Evolutionary conservation across 495 filamentous ascomycete genomes (phyloP).

Genomic region (Halenospora varia): DNA sequence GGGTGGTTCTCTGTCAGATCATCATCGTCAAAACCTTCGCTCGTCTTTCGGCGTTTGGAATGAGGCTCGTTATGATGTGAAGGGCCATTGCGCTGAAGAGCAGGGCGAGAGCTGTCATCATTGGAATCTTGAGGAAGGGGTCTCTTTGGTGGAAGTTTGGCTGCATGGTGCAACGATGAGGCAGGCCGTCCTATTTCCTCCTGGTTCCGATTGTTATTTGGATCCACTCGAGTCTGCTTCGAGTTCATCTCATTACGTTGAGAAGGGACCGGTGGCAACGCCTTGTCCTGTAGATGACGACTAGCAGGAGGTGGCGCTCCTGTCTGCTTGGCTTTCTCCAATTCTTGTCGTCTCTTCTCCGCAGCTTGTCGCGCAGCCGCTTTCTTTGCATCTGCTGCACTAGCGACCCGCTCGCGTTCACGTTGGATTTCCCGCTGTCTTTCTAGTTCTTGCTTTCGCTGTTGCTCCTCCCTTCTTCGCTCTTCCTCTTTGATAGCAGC

Average conservation of each 20-base stretch:
- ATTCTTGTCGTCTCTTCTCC: conserved; percentile 58
- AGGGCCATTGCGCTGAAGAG: conserved; percentile 37
- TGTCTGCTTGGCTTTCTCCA: conserved; percentile 58
- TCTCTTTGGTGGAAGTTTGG: conserved; percentile 43
- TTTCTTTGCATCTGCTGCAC: conserved; percentile 52
- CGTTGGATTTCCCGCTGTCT: conserved; percentile 46
- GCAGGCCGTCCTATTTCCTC: conserved; percentile 40
- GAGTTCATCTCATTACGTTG: conserved; percentile 11
- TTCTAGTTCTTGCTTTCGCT: conserved; percentile 42
- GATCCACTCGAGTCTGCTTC: conserved; percentile 33
- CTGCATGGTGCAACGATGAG: conserved; percentile 34
- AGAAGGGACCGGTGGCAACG: conserved; percentile 19
- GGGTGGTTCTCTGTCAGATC: conserved; percentile 21
- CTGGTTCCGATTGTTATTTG: conserved; percentile 32
- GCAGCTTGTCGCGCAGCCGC: conserved; percentile 66
- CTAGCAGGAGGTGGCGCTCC: conserved; percentile 48
- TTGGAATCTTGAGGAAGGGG: conserved; percentile 48
- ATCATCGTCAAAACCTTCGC: conserved; percentile 34
- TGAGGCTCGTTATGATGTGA: conserved; percentile 47
- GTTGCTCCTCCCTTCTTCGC: conserved; percentile 44
- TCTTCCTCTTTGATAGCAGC: conserved; percentile 57
- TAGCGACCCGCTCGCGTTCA: conserved; percentile 28
- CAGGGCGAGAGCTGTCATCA: conserved; percentile 30
- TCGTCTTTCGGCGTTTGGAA: conserved; percentile 54
- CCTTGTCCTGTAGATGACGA: conserved; percentile 30